Evolutionary conservation across 2,329 filamentous ascomycete genomes (phyloP), one percentile per base, ranked within the genome.

Genomic region (Curvularia eragrostidis): DNA sequence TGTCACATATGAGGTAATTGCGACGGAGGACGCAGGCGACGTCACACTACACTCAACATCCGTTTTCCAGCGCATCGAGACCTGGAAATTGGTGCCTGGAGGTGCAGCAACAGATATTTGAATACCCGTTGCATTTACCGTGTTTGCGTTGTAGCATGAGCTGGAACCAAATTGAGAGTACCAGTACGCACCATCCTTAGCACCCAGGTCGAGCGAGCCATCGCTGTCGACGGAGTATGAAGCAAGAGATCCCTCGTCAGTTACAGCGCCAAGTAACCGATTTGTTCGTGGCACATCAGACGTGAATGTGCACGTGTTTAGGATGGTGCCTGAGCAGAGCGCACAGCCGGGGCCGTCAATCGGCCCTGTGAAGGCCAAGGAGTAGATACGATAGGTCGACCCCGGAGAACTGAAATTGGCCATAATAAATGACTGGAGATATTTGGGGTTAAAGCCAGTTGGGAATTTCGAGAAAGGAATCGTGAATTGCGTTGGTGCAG

Each of bases 301-400:
- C 10, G 48, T 39, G 18, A 54, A 58, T 15, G 55, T 58, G 39
- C 55, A 58, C 0, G 55, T 54, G n/a, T 58, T 58, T 5, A 58
- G 19, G 0, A 58, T 54, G 8, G 55, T 58, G 15, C 55, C 55
- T 15, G 55, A 58, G 39, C 55, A 58, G 12, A 58, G 46, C 30
- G 46, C 38, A 13, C 55, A 58, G 36, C 55, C 55, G 5, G 55
- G 55, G 32, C 46, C 54, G 12, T 58, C n/a, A 39, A 32, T 41
- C n/a, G 55, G 51, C 15, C 55, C 46, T 5, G 51, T 54, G 24
- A 58, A 58, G 19, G 44, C 23, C 15, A 58, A 18, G 5, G 55
- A 58, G 24, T 49, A 38, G 3, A 58, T 26, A 6, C 51, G 51
- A 13, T 58, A 54, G 5, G 24, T 58, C 24, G 39, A 36, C 1